Conservation (phyloP, 1,284 basidiomycete species). For the Ustilago sp. region DNA sequence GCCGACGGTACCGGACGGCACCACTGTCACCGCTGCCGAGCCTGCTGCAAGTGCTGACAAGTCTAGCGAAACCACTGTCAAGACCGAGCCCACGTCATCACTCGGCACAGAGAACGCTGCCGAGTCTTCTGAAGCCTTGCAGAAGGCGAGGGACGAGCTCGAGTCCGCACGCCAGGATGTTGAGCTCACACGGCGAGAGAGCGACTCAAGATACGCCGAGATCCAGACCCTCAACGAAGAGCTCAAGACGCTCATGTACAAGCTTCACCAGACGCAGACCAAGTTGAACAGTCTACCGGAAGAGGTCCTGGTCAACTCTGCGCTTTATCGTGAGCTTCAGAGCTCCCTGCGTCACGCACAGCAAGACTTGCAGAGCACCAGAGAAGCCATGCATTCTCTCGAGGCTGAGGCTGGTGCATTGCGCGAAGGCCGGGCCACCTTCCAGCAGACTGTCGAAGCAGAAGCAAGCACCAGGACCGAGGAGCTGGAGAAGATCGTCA, state of each 20-base stretch:
- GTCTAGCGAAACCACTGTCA: conserved; percentile 1
- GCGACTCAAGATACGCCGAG: conserved; percentile 50
- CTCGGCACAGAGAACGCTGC: conserved; percentile 4
- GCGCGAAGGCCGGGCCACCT: conserved; percentile 55
- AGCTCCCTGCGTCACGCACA: conserved; percentile 26
- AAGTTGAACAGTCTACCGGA: conserved; percentile 40
- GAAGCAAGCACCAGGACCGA: conserved; percentile 71
- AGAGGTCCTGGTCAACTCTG: conserved; percentile 38
- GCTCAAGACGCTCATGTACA: conserved; percentile 32
- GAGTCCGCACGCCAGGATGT: conserved; percentile 42
- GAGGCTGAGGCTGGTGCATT: conserved; percentile 58
- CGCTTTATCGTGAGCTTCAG: conserved; percentile 39
- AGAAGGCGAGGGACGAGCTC: conserved; percentile 33
- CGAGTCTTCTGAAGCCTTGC: conserved; percentile 35
- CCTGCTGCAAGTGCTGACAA: conserved; percentile 10
- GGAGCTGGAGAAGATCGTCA: conserved; percentile 79
- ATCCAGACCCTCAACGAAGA: conserved; percentile 52
- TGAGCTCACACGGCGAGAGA: conserved; percentile 44
- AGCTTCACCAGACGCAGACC: conserved; percentile 31
- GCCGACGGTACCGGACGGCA: conserved; percentile 28
- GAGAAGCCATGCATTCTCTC: conserved; percentile 30
- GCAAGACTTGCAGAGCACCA: conserved; percentile 23
- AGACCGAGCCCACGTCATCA: conserved; percentile 16
- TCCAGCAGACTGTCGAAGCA: conserved; percentile 45
- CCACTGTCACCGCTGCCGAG: conserved; percentile 17